phyloP scores from a whole-genome alignment of 2,329 filamentous ascomycete species.

The Trichoderma sp. region DNA sequence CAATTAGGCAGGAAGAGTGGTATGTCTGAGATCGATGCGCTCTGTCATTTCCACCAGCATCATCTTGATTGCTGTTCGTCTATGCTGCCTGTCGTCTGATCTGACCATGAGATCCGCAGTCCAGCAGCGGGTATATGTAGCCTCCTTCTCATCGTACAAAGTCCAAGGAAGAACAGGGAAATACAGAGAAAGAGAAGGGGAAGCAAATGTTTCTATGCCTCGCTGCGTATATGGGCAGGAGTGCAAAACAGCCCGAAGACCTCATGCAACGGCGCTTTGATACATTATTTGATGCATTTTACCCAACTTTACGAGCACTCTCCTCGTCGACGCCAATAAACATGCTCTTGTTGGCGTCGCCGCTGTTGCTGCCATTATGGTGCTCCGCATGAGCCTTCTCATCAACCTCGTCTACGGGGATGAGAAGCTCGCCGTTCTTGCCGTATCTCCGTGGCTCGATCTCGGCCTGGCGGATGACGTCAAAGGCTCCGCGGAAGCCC shows the following conservation, averaged over 20 bases:
- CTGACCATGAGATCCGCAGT: background rate
- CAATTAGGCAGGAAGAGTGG: background rate
- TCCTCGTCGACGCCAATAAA: slow-evolving; percentile 42
- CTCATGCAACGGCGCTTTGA: background rate
- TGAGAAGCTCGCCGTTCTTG: slow-evolving; percentile 60
- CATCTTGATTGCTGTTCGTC: background rate
- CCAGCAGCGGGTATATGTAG: slow-evolving; percentile 13
- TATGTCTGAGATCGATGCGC: background rate
- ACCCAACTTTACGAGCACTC: slow-evolving; percentile 36
- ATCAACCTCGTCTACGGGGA: slow-evolving; percentile 48
- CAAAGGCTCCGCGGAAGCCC: slow-evolving; percentile 44
- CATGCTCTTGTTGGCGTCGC: slow-evolving; percentile 34
- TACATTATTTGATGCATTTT: background rate
- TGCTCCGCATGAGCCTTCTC: slow-evolving; percentile 42
- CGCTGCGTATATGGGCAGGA: background rate
- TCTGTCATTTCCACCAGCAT: background rate
- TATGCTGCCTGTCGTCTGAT: background rate
- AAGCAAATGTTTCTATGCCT: background rate
- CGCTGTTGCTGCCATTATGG: slow-evolving; percentile 36
- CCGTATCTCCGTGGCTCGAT: slow-evolving; percentile 60
- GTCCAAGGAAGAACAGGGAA: background rate
- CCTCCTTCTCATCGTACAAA: background rate
- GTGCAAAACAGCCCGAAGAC: background rate
- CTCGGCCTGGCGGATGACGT: slow-evolving; percentile 43
- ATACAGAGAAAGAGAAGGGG: background rate